Base-by-base conservation (phyloP, 768 basidiomycete genomes). In the Russula griseocarnosa region DNA sequence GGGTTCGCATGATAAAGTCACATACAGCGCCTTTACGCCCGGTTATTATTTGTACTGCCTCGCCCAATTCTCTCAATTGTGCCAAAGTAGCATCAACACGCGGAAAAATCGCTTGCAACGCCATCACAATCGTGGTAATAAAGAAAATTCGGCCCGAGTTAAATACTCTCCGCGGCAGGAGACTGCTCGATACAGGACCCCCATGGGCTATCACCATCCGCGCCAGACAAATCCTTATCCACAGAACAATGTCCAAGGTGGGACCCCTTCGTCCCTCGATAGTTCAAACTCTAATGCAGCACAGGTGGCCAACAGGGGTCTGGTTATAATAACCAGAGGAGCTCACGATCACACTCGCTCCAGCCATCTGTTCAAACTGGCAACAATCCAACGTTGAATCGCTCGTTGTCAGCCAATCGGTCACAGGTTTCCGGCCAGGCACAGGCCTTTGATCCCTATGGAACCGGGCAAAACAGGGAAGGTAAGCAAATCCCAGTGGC, bases 51-150 rank as follows among this genome's bases (percentile, higher is more conserved):
- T 40, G 42, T 47, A 58, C 59, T 26, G 64, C 64, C 64, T 56
- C 64, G 13, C 63, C 63, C 36, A 60, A 60, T 64, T 49, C 63
- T 55, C 40, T 4, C 30, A 47, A 32, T 50, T 42, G 34, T 58
- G 63, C 7, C 9, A 5, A 50, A 55, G 53, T 64, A 6, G 54
- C 55, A 30, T 49, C 18, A 52, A 26, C 55, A 61, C 59, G 54
- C 47, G 59, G 59, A 34, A 34, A 18, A 40, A 40, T 53, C 14
- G 30, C 28, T 38, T 58, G 52, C 32, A 6, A n/a, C 8, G 30
- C 22, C n/a, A 9, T 18, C n/a, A 52, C 16, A 34, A 38, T 50
- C 58, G 47, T 49, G n/a, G 40, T 55, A 58, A 49, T 38, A 13
- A 38, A 40, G 6, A 60, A 30, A 20, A 32, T 28, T 8, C 26